Conservation (phyloP, 352 stramenopile genomes). For the Phytophthora sp. region DNA sequence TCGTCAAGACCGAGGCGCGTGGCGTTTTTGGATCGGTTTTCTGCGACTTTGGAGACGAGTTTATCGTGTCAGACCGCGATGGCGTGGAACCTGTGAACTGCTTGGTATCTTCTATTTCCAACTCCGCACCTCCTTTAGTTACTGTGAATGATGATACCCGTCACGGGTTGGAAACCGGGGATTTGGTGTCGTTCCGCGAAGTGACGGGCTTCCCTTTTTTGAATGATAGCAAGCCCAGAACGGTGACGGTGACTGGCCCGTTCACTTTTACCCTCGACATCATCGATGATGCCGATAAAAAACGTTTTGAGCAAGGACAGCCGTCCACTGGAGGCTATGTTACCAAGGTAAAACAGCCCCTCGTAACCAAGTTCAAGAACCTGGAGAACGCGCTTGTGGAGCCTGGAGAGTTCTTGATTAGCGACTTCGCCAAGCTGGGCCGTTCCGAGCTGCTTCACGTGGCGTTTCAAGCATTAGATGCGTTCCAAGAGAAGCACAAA, state of each 20-base stretch:
- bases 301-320: slow-evolving; percentile 62
- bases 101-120: slow-evolving; percentile 94
- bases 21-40: slow-evolving; percentile 97
- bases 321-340: slow-evolving; percentile 88
- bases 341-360: slow-evolving; percentile 96
- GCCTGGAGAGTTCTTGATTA: slow-evolving; percentile 97
- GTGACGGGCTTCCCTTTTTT: slow-evolving; percentile 93
- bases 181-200: slow-evolving; percentile 96
- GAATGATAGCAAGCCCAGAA: slow-evolving; percentile 70
- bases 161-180: slow-evolving; percentile 97
- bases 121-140: slow-evolving; percentile 83
- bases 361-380: slow-evolving; percentile 93
- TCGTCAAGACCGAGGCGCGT: slow-evolving; percentile 92
- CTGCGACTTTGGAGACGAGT: slow-evolving; percentile 97
- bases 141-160: slow-evolving; percentile 98
- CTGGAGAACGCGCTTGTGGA: slow-evolving; percentile 84
- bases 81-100: slow-evolving; percentile 93
- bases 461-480: slow-evolving; percentile 89
- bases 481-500: slow-evolving; percentile 79
- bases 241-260: slow-evolving; percentile 88
- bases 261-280: slow-evolving; percentile 97
- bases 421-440: slow-evolving; percentile 98
- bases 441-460: slow-evolving; percentile 91
- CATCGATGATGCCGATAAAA: slow-evolving; percentile 70
- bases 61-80: slow-evolving; percentile 94